Conservation (phyloP, 179 eudicot species). For the Beta macrorhiza region DNA sequence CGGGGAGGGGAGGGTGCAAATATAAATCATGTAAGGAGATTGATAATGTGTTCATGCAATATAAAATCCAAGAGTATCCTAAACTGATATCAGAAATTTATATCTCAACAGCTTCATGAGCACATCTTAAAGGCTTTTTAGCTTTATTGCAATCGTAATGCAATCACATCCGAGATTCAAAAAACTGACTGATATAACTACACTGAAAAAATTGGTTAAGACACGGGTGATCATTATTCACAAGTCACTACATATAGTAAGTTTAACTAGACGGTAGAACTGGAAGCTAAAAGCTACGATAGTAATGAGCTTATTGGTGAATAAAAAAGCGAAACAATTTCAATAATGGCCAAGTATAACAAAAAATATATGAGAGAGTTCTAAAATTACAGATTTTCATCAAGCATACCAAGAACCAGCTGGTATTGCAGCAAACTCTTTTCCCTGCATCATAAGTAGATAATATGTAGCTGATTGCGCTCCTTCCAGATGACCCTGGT, state of each 20-base stretch:
- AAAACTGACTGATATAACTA: neutral
- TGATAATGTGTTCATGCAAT: neutral
- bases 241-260: neutral
- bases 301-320: neutral
- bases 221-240: neutral
- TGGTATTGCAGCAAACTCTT: conserved; percentile 94
- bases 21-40: neutral
- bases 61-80: neutral
- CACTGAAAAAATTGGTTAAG: neutral
- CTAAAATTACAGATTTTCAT: neutral
- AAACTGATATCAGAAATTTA: neutral
- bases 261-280: neutral
- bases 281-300: neutral
- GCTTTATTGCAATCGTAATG: neutral
- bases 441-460: conserved; percentile 82
- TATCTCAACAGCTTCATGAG: neutral
- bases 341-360: neutral
- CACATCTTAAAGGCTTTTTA: neutral
- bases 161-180: neutral
- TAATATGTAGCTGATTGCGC: conserved; percentile 84
- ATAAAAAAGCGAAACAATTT: neutral
- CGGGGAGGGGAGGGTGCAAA: neutral
- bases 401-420: conserved; percentile 85
- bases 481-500: conserved; percentile 88
- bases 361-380: neutral